A percentile compares a stretch with the other conserved stretches of the same genome.
These are phyloP conservation scores for Citrus trifoliata DNA, from an alignment of 345 rosid species.

Conservation along the genomic window DNA sequence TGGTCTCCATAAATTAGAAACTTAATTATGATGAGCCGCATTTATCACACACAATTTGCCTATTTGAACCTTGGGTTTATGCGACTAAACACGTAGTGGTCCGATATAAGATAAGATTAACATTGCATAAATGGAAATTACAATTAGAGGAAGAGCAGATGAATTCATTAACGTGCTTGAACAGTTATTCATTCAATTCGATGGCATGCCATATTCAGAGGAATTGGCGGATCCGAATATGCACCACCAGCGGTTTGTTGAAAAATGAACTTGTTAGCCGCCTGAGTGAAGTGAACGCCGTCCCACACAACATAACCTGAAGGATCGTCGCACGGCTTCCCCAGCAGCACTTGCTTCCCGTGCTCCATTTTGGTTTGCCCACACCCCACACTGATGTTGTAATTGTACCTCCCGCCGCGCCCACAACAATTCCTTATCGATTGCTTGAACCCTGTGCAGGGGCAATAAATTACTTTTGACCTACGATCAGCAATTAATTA, in stretches of 20 bases:
- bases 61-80: not conserved
- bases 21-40: no score
- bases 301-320: slow-evolving; percentile 41
- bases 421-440: slow-evolving; percentile 72
- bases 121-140: not conserved
- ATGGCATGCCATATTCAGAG: slow-evolving; percentile 43
- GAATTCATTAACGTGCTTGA: not conserved
- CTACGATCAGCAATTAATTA: no score
- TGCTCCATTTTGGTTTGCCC: slow-evolving; percentile 38
- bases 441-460: slow-evolving; percentile 47
- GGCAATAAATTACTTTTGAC: no score
- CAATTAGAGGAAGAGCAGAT: not conserved
- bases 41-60: no score
- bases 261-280: slow-evolving; percentile 40
- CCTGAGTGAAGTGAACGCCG: slow-evolving; percentile 50
- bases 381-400: slow-evolving; percentile 44
- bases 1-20: not conserved
- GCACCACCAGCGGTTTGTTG: slow-evolving; percentile 30
- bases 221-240: slow-evolving; percentile 36
- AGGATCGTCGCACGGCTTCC: slow-evolving; percentile 46
- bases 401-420: slow-evolving; percentile 77
- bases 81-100: not conserved
- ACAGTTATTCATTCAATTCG: not conserved
- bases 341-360: slow-evolving; percentile 53
- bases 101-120: no score